Evolutionary conservation across 2,329 filamentous ascomycete species (phyloP).

Genomic region (Beauveria medogensis): DNA sequence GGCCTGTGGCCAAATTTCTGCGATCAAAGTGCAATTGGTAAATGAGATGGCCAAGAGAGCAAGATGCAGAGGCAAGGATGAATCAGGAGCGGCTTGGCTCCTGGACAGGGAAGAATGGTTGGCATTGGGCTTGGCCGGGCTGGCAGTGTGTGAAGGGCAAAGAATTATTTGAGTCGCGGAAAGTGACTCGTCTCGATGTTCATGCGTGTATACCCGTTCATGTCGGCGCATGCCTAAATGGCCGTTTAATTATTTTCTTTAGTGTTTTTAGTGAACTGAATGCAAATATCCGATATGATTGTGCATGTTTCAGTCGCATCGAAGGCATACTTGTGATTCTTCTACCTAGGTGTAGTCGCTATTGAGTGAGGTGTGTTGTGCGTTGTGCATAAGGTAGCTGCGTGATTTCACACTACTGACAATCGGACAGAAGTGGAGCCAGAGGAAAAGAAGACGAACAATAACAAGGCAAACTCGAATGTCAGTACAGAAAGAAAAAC

Average conservation of each 20-base stretch:
- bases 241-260: conserved; percentile 32
- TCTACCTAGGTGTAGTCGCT: neutral
- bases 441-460: neutral
- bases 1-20: conserved; percentile 6
- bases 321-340: neutral
- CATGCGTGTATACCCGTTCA: conserved; percentile 1
- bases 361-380: neutral
- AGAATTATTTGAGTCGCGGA: neutral
- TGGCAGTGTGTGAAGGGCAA: conserved; percentile 1
- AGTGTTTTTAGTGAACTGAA: conserved; percentile 54
- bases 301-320: conserved; percentile 4
- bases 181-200: neutral
- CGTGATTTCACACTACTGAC: neutral
- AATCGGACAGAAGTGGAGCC: neutral
- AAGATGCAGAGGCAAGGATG: neutral
- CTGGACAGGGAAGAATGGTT: neutral
- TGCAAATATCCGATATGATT: conserved; percentile 50
- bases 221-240: conserved; percentile 14
- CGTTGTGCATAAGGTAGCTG: neutral
- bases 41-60: conserved; percentile 6
- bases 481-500: neutral
- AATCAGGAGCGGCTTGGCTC: neutral
- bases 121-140: conserved; percentile 5
- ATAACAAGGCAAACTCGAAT: neutral
- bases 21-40: neutral